phyloP scores from a whole-genome alignment of 495 filamentous ascomycete genomes.

The Xanthoparmelia taractica region DNA sequence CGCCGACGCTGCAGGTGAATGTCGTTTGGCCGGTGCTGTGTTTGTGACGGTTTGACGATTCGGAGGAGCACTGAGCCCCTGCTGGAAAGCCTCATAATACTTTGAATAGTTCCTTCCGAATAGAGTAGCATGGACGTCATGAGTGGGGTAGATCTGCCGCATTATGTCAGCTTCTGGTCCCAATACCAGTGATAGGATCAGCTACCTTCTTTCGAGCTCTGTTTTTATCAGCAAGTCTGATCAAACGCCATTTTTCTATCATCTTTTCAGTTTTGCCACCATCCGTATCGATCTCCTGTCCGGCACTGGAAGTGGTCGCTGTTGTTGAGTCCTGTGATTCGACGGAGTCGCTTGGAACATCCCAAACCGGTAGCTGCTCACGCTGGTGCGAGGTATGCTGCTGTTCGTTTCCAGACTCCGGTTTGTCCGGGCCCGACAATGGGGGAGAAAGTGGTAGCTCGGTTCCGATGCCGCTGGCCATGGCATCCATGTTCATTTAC shows the following conservation, averaged over 20 bases:
- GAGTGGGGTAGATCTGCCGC: background rate
- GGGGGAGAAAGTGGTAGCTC: background rate
- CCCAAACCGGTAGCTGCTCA: background rate
- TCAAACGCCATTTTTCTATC: background rate
- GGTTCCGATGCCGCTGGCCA: background rate
- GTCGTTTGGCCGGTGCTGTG: background rate
- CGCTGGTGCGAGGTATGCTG: background rate
- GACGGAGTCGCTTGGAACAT: background rate
- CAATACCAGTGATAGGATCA: background rate
- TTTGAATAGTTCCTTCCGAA: background rate
- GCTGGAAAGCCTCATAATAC: background rate
- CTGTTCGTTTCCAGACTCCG: background rate
- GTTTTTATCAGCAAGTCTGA: background rate
- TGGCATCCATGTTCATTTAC: background rate
- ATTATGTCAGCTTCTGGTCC: background rate
- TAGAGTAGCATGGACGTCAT: background rate
- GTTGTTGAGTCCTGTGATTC: background rate
- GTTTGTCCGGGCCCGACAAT: background rate
- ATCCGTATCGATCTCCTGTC: background rate
- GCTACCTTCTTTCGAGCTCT: background rate
- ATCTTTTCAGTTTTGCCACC: background rate
- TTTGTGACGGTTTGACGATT: background rate
- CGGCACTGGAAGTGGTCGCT: background rate
- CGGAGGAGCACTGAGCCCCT: background rate
- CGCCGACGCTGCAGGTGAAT: background rate